Percentiles rank a stretch among this genome's conserved stretches.
phyloP scores from a whole-genome alignment of 345 rosid genomes.

The Orychophragmus violaceus region DNA sequence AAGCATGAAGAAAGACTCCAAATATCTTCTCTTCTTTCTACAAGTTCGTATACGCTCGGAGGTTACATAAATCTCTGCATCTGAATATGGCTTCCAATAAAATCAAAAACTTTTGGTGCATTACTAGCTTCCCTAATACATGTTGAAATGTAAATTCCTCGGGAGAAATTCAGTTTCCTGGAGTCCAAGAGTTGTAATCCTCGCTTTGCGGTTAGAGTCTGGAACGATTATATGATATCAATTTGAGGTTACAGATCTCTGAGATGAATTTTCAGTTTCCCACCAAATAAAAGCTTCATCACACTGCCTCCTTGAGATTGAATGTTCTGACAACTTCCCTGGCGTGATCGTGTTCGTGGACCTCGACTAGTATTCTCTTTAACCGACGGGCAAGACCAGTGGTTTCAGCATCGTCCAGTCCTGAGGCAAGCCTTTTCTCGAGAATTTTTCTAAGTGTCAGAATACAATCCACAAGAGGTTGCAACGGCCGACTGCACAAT shows the following conservation, averaged over 20 bases:
- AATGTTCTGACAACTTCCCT: slow-evolving; percentile 63
- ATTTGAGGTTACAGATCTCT: not conserved
- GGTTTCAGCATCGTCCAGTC: slow-evolving; percentile 47
- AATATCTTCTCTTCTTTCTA: not conserved
- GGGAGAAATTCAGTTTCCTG: not conserved
- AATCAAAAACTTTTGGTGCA: not conserved
- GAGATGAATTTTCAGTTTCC: not conserved
- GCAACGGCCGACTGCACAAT: slow-evolving; percentile 62
- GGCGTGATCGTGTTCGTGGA: slow-evolving; percentile 81
- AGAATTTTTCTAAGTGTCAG: slow-evolving; percentile 44
- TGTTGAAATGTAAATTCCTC: not conserved
- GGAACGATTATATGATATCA: not conserved
- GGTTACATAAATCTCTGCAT: slow-evolving; percentile 7
- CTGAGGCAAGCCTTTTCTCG: slow-evolving; percentile 52
- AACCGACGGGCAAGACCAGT: slow-evolving; percentile 73
- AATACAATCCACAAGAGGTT: slow-evolving; percentile 71
- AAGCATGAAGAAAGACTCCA: not conserved
- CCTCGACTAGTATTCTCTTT: slow-evolving; percentile 80
- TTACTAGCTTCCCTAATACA: not conserved
- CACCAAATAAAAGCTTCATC: slow-evolving; percentile 12
- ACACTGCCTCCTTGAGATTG: slow-evolving; percentile 74
- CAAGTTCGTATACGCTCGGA: not conserved
- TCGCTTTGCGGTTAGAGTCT: not conserved
- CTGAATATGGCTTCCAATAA: slow-evolving; percentile 1
- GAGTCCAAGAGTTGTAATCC: not conserved